Percentiles rank a stretch among this genome's conserved stretches.
phyloP scores from a whole-genome alignment of 1,139 yeast genomes.

The Taphrina pruni region DNA sequence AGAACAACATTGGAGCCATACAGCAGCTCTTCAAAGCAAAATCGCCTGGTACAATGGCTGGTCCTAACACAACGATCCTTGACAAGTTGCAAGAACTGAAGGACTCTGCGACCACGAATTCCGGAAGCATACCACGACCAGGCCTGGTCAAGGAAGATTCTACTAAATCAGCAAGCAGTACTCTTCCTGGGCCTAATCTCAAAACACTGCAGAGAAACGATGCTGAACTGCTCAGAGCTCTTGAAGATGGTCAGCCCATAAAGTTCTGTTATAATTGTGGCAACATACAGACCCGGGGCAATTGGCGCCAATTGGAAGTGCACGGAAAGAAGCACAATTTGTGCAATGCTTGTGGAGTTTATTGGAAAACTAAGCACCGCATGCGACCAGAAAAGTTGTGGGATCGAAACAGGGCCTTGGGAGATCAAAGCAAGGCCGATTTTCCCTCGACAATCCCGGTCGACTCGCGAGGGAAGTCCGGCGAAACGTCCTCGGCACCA shows the following conservation, averaged over 20 bases:
- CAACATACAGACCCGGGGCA: conserved; percentile 30
- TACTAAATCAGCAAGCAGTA: background rate
- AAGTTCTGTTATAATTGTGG: conserved; percentile 37
- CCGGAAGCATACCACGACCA: background rate
- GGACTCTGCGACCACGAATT: background rate
- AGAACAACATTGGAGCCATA: conserved; percentile 24
- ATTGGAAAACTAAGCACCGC: conserved; percentile 49
- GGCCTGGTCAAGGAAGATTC: background rate
- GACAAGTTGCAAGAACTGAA: conserved; percentile 9
- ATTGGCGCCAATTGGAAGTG: conserved; percentile 30
- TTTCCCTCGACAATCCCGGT: background rate
- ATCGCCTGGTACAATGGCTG: background rate
- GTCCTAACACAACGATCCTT: background rate
- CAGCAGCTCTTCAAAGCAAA: conserved; percentile 29
- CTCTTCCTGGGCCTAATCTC: conserved; percentile 4
- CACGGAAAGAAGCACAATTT: conserved; percentile 41
- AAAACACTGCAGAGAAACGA: conserved; percentile 15
- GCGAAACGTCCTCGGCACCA: background rate
- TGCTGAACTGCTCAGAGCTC: conserved; percentile 24
- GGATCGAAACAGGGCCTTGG: conserved; percentile 44
- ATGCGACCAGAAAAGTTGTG: conserved; percentile 51
- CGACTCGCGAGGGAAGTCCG: background rate
- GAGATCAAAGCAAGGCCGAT: background rate
- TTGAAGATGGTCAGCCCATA: conserved; percentile 24
- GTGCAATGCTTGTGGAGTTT: conserved; percentile 55